Evolutionary conservation across 1,284 basidiomycete genomes (phyloP), one percentile per base, ranked within the genome.

Genomic region (Tilletia caries): DNA sequence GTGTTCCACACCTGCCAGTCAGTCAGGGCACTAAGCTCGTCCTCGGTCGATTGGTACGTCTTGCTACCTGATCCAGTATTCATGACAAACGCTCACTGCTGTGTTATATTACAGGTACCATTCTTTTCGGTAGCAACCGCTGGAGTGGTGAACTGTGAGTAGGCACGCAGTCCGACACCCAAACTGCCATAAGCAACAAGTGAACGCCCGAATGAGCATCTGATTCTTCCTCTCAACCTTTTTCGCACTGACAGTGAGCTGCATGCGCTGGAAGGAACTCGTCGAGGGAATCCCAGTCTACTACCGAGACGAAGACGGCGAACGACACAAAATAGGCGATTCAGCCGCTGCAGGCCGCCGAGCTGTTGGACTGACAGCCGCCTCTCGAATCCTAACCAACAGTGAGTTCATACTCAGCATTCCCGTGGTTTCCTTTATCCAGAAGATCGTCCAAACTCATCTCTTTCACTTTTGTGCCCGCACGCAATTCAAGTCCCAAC

Each of bases 221-320:
- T 41, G 10, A 41, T 41, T 0, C 37, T 15, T 41, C 37, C 37
- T 15, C 37, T 41, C 37, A 10, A 10, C 37, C 15, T 41, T 15
- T 0, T 41, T 15, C 37, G 37, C 15, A 50, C 75, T 78, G 71
- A 84, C 15, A 50, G 76, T 78, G 71, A 84, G 84, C 12, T 84
- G 86, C 71, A 87, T 87, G 83, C 77, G 87, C 23, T 87, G 86
- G 86, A 87, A 87, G 75, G 87, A 87, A 80, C 86, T 87, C 82
- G 78, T 84, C 10, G 86, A 87, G 71, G 86, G 87, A 23, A 83
- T 87, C 60, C 83, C 84, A 43, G 83, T 87, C 18, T 87, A 82
- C 79, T 78, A 83, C 50, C 58, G 84, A 27, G 77, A 77, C 50
- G 71, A 70, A 0, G 58, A 73, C 1, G 76, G 75, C 1, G 66